Conservation (phyloP, 2,329 filamentous ascomycete genomes). For the Fusarium tanahbumbuense region DNA sequence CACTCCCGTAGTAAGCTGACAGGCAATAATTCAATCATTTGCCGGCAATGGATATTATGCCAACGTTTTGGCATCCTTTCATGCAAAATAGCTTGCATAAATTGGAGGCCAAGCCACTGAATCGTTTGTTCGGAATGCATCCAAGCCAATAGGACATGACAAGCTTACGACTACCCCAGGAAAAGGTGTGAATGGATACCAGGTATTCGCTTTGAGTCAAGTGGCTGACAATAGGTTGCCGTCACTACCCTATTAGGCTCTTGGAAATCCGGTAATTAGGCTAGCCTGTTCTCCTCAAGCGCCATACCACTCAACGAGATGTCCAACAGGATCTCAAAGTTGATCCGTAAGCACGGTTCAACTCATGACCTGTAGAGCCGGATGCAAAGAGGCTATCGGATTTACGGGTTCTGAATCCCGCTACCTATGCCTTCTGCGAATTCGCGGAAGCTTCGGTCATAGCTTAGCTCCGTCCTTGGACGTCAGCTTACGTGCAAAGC, state of each 20-base stretch:
- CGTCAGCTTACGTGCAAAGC: background rate
- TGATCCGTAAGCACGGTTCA: background rate
- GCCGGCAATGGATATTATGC: background rate
- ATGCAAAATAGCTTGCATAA: background rate
- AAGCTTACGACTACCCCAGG: background rate
- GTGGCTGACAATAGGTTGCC: too few species aligned
- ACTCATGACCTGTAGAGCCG: background rate
- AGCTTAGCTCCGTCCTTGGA: background rate
- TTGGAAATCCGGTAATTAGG: background rate
- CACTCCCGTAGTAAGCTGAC: slow-evolving; percentile 15
- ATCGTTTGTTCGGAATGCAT: background rate
- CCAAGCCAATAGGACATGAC: fast-evolving
- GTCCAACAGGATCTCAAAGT: too few species aligned
- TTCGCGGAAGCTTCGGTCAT: background rate
- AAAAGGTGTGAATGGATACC: background rate
- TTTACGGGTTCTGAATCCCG: background rate
- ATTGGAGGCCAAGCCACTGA: background rate
- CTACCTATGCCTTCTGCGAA: background rate
- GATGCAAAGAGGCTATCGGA: background rate
- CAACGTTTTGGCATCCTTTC: background rate
- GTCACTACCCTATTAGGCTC: background rate
- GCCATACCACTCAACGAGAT: too few species aligned
- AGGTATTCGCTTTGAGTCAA: background rate
- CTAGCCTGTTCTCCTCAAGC: too few species aligned
- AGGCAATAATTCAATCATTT: background rate